Evolutionary conservation across 177 flowering plant genomes (phyloP).

Genomic region (Tripterygium wilfordii): DNA sequence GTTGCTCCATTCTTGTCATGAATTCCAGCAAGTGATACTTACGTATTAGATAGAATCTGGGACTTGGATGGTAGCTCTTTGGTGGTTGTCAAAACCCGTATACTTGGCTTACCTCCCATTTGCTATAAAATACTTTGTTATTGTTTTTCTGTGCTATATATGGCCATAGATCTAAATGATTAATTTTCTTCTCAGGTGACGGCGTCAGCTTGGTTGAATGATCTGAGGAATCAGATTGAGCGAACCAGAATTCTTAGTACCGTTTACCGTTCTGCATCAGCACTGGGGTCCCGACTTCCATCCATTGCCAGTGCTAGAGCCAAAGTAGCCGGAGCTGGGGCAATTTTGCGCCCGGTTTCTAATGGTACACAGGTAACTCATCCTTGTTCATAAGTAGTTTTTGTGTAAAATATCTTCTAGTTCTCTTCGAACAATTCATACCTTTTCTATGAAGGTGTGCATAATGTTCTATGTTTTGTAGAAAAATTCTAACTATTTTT

Average conservation of each 20-base stretch:
- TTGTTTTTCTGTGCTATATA: too few relatives aligned
- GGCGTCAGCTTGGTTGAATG: conserved; percentile 99
- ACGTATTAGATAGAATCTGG: too few relatives aligned
- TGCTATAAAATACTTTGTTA: not conserved
- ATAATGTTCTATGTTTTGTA: not conserved
- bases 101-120: too few relatives aligned
- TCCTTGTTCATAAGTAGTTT: too few relatives aligned
- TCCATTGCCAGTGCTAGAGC: conserved; percentile 93
- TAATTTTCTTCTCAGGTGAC: conserved; percentile 57
- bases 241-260: conserved; percentile 90
- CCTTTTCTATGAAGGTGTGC: not conserved
- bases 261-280: conserved; percentile 98
- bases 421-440: not conserved
- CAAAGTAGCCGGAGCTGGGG: conserved; percentile 96
- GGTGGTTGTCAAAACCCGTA: too few relatives aligned
- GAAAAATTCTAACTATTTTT: too few relatives aligned
- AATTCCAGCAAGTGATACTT: too few relatives aligned
- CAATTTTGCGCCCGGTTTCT: conserved; percentile 90
- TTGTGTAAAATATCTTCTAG: too few relatives aligned
- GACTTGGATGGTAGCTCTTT: too few relatives aligned
- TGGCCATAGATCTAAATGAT: too few relatives aligned
- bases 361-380: conserved; percentile 87
- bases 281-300: conserved; percentile 94
- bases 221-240: conserved; percentile 89
- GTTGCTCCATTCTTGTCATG: too few relatives aligned